A percentile compares a stretch with the other conserved stretches of the same genome.
Evolutionary conservation across 306 rosid species (phyloP).

Genomic region (Luffa aegyptiaca): DNA sequence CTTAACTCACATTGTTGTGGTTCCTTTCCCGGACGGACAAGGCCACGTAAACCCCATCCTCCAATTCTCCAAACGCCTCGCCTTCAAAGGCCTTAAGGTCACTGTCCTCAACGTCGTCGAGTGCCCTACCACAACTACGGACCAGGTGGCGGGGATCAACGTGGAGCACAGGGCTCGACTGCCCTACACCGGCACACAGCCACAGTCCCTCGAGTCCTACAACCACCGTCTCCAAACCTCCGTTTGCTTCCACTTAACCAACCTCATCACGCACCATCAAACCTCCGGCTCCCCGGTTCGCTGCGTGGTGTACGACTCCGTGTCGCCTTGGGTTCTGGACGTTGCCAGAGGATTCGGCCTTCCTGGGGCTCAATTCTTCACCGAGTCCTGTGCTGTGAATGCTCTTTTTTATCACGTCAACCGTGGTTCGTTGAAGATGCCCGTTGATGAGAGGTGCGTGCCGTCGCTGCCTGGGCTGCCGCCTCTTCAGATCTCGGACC

Average conservation of each 20-base stretch:
- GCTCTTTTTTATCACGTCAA: not conserved
- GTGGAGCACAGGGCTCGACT: not conserved
- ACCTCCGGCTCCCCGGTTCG: too few species aligned
- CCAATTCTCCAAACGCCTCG: too few species aligned
- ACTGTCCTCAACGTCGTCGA: not conserved
- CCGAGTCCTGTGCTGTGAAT: not conserved
- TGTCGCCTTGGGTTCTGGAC: not conserved
- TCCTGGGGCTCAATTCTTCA: too few species aligned
- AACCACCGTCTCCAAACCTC: too few species aligned
- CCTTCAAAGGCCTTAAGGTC: conserved; percentile 7
- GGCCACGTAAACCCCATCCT: too few species aligned
- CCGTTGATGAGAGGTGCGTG: too few species aligned
- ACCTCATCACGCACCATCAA: not conserved
- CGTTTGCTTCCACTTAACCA: not conserved
- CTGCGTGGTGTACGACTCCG: not conserved
- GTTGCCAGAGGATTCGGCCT: not conserved
- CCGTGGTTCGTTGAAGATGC: too few species aligned
- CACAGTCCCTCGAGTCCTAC: not conserved
- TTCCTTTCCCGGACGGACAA: too few species aligned
- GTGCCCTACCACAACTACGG: too few species aligned
- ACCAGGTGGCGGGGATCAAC: too few species aligned
- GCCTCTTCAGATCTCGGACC: too few species aligned
- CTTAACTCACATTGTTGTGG: too few species aligned
- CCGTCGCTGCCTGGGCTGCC: not conserved
- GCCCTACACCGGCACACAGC: not conserved